These are phyloP conservation scores for Boechera stricta DNA, from an alignment of 345 rosid genomes.

Conservation along the genomic window DNA sequence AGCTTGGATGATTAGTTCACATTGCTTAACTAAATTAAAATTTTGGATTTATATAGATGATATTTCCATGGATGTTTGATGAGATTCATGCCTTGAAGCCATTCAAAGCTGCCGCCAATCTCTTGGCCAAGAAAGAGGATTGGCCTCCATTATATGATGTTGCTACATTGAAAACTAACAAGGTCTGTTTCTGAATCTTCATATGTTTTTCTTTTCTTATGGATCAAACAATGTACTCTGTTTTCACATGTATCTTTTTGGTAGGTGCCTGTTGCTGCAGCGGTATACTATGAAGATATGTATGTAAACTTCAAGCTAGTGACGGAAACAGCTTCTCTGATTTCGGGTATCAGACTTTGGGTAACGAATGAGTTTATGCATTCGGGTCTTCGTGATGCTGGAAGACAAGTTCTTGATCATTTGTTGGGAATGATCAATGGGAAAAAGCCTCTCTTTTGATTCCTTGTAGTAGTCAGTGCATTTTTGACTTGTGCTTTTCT, in stretches of 20 bases:
- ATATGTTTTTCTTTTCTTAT: neutral
- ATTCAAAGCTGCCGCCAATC: slow-evolving; percentile 66
- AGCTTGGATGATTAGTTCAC: slow-evolving; percentile 14
- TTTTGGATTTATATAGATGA: slow-evolving; percentile 55
- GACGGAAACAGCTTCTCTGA: slow-evolving; percentile 76
- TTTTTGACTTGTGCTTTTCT: neutral
- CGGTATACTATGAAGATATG: slow-evolving; percentile 86
- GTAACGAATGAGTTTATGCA: slow-evolving; percentile 89
- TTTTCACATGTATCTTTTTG: slow-evolving; percentile 14
- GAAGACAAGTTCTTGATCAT: slow-evolving; percentile 76
- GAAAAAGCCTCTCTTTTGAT: slow-evolving; percentile 74
- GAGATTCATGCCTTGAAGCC: slow-evolving; percentile 77
- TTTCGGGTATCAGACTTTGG: slow-evolving; percentile 81
- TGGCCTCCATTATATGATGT: slow-evolving; percentile 79
- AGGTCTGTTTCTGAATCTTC: slow-evolving; percentile 50
- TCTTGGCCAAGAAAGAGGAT: slow-evolving; percentile 79
- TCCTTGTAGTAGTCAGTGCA: neutral
- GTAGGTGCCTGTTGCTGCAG: slow-evolving; percentile 92
- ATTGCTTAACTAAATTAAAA: neutral
- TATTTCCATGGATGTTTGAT: slow-evolving; percentile 92
- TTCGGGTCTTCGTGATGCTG: slow-evolving; percentile 87
- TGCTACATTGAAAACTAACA: slow-evolving; percentile 56
- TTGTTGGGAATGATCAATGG: slow-evolving; percentile 78
- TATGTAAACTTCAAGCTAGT: slow-evolving; percentile 84
- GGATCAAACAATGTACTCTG: neutral